Evolutionary conservation across 495 filamentous ascomycete genomes (phyloP).

Genomic region (Xylaria sp.): DNA sequence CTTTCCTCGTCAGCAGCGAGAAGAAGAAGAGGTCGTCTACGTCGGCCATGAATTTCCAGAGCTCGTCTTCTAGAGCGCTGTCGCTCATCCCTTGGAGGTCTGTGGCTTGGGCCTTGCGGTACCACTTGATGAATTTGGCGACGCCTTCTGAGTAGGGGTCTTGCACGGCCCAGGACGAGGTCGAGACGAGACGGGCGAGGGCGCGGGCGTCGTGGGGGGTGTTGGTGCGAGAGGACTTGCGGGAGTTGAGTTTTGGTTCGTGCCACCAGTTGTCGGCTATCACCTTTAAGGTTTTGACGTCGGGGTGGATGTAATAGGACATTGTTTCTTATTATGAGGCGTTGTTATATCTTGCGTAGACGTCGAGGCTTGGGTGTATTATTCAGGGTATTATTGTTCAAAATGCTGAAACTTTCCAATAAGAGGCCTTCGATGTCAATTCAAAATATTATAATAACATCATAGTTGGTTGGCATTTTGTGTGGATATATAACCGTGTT

Average conservation of each 20-base stretch:
- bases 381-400: background rate
- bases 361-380: background rate
- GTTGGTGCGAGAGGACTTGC: background rate
- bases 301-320: background rate
- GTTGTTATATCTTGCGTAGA: background rate
- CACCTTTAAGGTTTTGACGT: background rate
- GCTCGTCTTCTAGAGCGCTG: background rate
- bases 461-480: background rate
- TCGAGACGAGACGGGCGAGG: background rate
- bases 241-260: background rate
- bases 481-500: background rate
- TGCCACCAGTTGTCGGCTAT: constrained; percentile 12
- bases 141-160: constrained; percentile 7
- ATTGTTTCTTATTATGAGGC: background rate
- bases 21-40: constrained; percentile 8
- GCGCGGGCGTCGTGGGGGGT: constrained; percentile 6
- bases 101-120: background rate
- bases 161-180: constrained; percentile 7
- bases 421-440: background rate
- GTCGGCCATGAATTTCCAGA: background rate
- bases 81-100: background rate
- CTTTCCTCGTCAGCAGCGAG: background rate
- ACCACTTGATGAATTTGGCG: background rate
- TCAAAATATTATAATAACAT: background rate
- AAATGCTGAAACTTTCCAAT: background rate